Evolutionary conservation across 306 rosid species (phyloP).

Genomic region (Dicorynia guianensis): DNA sequence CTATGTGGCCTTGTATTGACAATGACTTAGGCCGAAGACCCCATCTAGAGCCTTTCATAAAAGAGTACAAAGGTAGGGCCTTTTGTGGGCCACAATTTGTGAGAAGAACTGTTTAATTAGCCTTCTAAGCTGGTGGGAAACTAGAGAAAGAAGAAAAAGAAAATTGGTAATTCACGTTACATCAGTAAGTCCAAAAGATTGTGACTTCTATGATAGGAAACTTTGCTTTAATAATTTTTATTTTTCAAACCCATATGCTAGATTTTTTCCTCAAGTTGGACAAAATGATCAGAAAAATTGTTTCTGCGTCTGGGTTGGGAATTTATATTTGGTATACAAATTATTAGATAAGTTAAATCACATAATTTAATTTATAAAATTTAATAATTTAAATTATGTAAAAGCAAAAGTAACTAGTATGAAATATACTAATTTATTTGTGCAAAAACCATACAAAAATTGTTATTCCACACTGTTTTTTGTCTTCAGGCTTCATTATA

Average conservation of each 20-base stretch:
- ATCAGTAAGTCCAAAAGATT: constrained; percentile 11
- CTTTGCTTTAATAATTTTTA: not conserved
- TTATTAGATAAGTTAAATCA: no score
- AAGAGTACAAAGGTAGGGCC: not conserved
- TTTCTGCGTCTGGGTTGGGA: no score
- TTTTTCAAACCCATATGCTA: constrained; percentile 29
- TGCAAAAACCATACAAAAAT: no score
- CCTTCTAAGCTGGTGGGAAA: not conserved
- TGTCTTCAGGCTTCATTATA: constrained; percentile 30
- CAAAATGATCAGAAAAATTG: no score
- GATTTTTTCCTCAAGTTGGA: constrained; percentile 31
- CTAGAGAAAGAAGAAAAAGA: not conserved
- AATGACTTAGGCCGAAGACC: not conserved
- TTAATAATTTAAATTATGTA: not conserved
- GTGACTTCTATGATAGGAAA: constrained; percentile 2
- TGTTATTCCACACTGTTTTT: no score
- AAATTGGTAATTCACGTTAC: not conserved
- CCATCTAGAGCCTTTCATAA: not conserved
- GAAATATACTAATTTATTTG: no score
- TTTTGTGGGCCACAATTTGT: not conserved
- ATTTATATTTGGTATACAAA: no score
- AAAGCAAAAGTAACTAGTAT: no score
- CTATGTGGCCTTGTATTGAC: constrained; percentile 3
- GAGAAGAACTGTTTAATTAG: not conserved
- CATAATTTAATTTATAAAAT: no score